phyloP scores from a whole-genome alignment of 495 filamentous ascomycete genomes.

The Xylaria venustula region DNA sequence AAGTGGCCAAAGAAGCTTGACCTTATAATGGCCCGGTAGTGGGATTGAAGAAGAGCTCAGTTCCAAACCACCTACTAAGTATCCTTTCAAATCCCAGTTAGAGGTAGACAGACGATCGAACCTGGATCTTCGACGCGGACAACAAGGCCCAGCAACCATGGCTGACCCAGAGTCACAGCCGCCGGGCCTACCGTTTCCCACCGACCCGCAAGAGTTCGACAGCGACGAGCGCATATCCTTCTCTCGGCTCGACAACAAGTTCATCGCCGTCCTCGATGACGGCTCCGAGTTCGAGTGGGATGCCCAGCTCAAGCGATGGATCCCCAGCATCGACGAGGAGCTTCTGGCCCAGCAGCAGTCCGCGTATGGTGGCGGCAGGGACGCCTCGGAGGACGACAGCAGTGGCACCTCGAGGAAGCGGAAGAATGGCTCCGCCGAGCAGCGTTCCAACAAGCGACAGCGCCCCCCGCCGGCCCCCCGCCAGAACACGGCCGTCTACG shows the following conservation, averaged over 20 bases:
- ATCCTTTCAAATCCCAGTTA: too few species aligned
- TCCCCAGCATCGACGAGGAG: constrained; percentile 75
- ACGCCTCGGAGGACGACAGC: constrained; percentile 43
- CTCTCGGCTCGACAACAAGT: constrained; percentile 76
- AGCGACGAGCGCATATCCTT: constrained; percentile 82
- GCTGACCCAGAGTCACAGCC: constrained; percentile 20
- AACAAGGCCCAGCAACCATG: constrained; percentile 9
- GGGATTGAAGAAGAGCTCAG: too few species aligned
- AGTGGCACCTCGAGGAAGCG: constrained; percentile 60
- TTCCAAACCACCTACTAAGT: too few species aligned
- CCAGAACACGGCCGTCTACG: constrained; percentile 87
- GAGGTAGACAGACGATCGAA: too few species aligned
- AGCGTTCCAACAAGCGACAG: constrained; percentile 30
- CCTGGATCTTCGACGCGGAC: neutral
- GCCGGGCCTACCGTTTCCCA: constrained; percentile 58
- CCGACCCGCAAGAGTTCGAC: constrained; percentile 71
- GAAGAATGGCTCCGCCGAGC: constrained; percentile 63
- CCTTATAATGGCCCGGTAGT: too few species aligned
- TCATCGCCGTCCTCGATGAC: constrained; percentile 79
- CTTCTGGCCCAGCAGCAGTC: constrained; percentile 74
- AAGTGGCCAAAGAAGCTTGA: too few species aligned
- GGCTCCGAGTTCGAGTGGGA: constrained; percentile 85
- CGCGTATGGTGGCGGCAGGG: constrained; percentile 64
- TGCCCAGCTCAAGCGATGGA: constrained; percentile 70
- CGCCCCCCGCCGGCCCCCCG: constrained; percentile 44